These are phyloP conservation scores for Suillus lakei DNA, from an alignment of 768 basidiomycete species.

Conservation along the genomic window DNA sequence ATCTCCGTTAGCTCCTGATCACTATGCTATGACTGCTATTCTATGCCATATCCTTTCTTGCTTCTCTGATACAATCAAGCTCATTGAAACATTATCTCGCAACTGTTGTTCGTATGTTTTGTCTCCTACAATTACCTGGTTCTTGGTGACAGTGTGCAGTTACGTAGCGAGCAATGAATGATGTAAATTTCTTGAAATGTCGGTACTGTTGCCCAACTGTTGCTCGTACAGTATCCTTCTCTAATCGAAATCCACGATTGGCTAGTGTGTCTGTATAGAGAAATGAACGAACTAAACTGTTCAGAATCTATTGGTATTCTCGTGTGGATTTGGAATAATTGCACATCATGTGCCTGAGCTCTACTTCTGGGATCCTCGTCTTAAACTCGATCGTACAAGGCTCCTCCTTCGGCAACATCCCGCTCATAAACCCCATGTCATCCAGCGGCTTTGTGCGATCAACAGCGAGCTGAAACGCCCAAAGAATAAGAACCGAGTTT, in stretches of 20 bases:
- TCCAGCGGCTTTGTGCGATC: conserved; percentile 57
- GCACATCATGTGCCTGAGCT: conserved; percentile 1
- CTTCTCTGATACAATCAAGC: not conserved
- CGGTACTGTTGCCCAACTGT: too few relatives aligned
- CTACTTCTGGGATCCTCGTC: not conserved
- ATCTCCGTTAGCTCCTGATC: not conserved
- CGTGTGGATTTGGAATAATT: not conserved
- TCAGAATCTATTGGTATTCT: too few relatives aligned
- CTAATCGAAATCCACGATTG: too few relatives aligned
- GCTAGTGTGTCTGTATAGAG: too few relatives aligned
- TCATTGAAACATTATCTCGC: not conserved
- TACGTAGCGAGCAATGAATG: not conserved
- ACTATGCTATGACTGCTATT: not conserved
- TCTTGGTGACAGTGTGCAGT: not conserved
- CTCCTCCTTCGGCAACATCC: conserved; percentile 28
- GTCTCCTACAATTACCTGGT: not conserved
- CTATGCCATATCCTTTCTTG: conserved; percentile 6
- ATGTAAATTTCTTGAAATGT: not conserved
- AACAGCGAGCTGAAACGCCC: conserved; percentile 57
- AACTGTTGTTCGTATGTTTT: not conserved
- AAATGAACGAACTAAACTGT: too few relatives aligned
- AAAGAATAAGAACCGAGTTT: conserved; percentile 60
- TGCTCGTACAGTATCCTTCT: too few relatives aligned
- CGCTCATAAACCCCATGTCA: conserved; percentile 53
- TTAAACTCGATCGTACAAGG: conserved; percentile 60